Evolutionary conservation across 768 basidiomycete species (phyloP).

Genomic region (Macrocybe gigantea): DNA sequence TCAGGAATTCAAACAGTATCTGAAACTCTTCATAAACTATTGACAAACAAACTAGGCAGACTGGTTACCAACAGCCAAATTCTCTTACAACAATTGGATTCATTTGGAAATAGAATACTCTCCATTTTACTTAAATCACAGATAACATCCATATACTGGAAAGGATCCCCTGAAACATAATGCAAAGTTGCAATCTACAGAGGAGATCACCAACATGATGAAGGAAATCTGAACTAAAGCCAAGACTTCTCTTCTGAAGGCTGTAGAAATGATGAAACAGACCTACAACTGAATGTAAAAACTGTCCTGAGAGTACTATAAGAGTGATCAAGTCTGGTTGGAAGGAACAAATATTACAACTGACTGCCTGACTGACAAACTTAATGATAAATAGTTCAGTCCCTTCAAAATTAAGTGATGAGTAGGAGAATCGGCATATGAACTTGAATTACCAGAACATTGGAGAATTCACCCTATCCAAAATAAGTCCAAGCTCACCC

Average conservation of each 20-base stretch:
- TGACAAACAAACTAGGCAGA: conserved; percentile 22
- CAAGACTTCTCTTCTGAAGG: conserved; percentile 2
- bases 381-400: conserved; percentile 11
- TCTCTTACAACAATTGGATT: conserved; percentile 21
- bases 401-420: conserved; percentile 13
- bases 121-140: conserved; percentile 20
- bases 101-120: conserved; percentile 16
- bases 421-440: conserved; percentile 8
- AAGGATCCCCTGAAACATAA: conserved; percentile 8
- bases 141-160: conserved; percentile 15
- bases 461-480: background rate
- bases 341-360: conserved; percentile 9
- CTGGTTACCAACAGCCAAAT: conserved; percentile 21
- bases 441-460: too few species aligned
- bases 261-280: conserved; percentile 12
- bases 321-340: conserved; percentile 13
- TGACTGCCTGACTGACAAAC: conserved; percentile 11
- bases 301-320: conserved; percentile 2
- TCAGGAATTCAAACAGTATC: conserved; percentile 19
- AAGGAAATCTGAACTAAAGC: conserved; percentile 7
- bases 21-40: conserved; percentile 17
- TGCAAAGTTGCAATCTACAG: conserved; percentile 9
- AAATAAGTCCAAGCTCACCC: background rate
- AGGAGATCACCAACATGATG: conserved; percentile 11
- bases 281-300: conserved; percentile 6